Percentiles rank a stretch among this genome's conserved stretches.
These are phyloP conservation scores for Pseudogymnoascus destructans DNA, from an alignment of 2,329 filamentous ascomycete species.

Conservation along the genomic window DNA sequence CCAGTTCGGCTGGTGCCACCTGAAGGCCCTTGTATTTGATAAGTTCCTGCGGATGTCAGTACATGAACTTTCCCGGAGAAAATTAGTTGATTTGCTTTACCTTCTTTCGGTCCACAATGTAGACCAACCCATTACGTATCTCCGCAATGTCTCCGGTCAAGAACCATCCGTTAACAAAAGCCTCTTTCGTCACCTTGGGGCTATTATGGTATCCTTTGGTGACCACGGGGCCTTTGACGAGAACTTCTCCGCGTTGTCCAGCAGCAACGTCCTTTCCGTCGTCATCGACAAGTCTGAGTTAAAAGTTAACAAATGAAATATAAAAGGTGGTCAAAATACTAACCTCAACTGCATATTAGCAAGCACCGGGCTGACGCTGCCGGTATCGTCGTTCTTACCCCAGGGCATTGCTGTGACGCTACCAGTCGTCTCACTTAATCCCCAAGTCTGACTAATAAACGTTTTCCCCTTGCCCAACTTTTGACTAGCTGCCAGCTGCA, in stretches of 20 bases:
- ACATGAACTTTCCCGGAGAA: background rate
- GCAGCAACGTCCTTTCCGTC: slow-evolving; percentile 38
- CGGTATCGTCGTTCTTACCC: slow-evolving; percentile 29
- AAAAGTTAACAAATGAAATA: background rate
- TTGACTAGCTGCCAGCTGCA: slow-evolving; percentile 37
- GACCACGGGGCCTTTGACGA: slow-evolving; percentile 56
- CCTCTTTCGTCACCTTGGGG: slow-evolving; percentile 23
- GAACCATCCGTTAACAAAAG: background rate
- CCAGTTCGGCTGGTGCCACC: slow-evolving; percentile 33
- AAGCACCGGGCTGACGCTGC: slow-evolving; percentile 51
- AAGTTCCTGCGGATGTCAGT: slow-evolving; percentile 29
- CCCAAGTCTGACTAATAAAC: slow-evolving; percentile 39
- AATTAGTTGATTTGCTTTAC: background rate
- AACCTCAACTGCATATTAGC: slow-evolving; percentile 41
- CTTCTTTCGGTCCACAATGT: slow-evolving; percentile 61
- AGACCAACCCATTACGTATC: slow-evolving; percentile 32
- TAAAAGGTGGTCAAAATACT: background rate
- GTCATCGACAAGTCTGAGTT: slow-evolving; percentile 44
- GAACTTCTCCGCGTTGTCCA: slow-evolving; percentile 55
- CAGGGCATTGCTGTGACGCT: slow-evolving; percentile 54
- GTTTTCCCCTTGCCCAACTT: slow-evolving; percentile 47
- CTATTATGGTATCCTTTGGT: slow-evolving; percentile 68
- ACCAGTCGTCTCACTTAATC: slow-evolving; percentile 76
- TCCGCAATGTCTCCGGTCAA: background rate
- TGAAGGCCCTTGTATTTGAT: slow-evolving; percentile 35